Conservation (phyloP, 495 filamentous ascomycete genomes). For the Neurospora sublineolata region DNA sequence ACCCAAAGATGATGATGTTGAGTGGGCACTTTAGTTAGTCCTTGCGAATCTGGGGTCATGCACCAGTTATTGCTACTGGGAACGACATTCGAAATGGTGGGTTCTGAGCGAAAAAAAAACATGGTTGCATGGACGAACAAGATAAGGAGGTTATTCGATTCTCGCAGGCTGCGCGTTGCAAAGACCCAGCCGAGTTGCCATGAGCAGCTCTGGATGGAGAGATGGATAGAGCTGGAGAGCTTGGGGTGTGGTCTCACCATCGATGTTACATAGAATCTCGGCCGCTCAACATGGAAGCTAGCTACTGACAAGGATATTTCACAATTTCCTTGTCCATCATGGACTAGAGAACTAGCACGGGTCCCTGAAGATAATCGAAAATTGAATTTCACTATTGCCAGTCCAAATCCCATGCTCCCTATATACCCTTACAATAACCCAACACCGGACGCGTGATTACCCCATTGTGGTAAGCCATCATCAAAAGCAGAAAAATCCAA, state of each 20-base stretch:
- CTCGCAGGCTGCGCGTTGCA: not conserved
- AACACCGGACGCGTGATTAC: not conserved
- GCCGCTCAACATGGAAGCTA: not conserved
- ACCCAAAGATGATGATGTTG: not conserved
- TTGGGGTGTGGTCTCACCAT: not conserved
- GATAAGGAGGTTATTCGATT: not conserved
- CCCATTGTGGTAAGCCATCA: not conserved
- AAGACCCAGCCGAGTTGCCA: not conserved
- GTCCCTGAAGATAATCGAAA: not conserved
- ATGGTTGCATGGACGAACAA: not conserved
- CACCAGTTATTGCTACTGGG: not conserved
- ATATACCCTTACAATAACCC: not conserved
- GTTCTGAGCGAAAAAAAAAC: not conserved
- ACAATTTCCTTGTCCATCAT: not conserved
- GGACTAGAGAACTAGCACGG: not conserved
- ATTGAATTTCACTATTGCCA: not conserved
- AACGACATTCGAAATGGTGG: not conserved
- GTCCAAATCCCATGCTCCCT: not conserved
- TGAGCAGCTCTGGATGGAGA: not conserved
- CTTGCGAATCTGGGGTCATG: not conserved
- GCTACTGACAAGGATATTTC: not conserved
- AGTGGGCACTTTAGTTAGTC: not conserved
- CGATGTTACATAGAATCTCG: not conserved
- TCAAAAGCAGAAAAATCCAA: not conserved
- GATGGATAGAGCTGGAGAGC: not conserved